Evolutionary conservation across 1,284 basidiomycete species (phyloP), one percentile per base, ranked within the genome.

Genomic region (Stygiomarasmius scandens): DNA sequence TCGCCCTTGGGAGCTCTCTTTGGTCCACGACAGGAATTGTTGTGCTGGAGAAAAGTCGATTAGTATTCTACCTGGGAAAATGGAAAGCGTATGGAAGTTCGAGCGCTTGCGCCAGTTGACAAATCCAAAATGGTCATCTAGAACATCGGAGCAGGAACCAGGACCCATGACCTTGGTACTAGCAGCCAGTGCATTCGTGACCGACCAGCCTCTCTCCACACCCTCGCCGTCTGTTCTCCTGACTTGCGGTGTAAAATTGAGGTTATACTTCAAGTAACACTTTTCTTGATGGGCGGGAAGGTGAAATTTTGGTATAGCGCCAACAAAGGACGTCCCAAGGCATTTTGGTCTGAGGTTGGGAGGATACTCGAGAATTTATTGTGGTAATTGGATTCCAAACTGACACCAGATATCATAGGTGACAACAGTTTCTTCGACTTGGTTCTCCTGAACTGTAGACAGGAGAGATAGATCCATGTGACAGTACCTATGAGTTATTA

Each of bases 231-330:
- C 50, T 12, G 50, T 52, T 6, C 34, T 6, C 10, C 32, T 34
- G 3, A 32, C n/a, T 12, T 6, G 14, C 20, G 20, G 36, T 24
- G 20, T 43, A 25, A 3, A 52, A 38, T 52, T 52, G 23, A 52
- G 16, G 38, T 41, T 41, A 41, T 9, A 41, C 6, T 19, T 41
- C 4, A 41, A 16, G 38, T 41, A n/a, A 19, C 38, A 41, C 4
- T 41, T 16, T 16, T 41, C 14, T 19, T n/a, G 38, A 32, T 65
- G 64, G 1, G 58, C 58, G 0, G 58, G 56, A 0, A 63, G 50
- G 27, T 65, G 64, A 27, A 65, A 63, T 50, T 65, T 65, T 0
- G 59, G 62, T 14, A 50, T 52, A 22, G 49, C 25, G n/a, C 38
- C n/a, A 59, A 23, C n/a, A 16, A 55, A 11, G 23, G 4, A 23